Evolutionary conservation across 257 asterid species (phyloP).

Genomic region (Nicotiana tomentosiformis): DNA sequence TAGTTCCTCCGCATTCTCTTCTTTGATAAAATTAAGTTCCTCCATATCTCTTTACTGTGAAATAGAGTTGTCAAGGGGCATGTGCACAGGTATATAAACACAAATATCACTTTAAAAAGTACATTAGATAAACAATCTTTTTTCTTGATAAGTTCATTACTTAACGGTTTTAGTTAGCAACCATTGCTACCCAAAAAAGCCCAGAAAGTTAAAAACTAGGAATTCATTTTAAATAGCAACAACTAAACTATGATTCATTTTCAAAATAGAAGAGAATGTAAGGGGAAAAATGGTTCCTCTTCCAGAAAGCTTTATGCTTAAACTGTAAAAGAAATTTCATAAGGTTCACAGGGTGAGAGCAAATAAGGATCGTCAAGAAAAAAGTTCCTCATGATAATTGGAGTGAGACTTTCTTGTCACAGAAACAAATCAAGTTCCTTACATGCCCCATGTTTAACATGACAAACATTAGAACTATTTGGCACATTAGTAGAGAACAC

Average conservation of each 20-base stretch:
- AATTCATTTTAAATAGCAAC: background rate
- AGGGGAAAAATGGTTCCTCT: background rate
- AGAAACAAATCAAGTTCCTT: background rate
- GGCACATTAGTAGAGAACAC: background rate
- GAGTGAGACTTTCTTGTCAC: background rate
- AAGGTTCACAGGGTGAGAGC: background rate
- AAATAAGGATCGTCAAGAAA: background rate
- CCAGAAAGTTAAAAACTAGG: background rate
- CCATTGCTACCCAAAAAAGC: background rate
- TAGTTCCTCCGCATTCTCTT: slow-evolving; percentile 49
- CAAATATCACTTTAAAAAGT: background rate
- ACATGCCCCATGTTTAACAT: background rate
- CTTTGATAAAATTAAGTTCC: slow-evolving; percentile 5
- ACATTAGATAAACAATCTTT: background rate
- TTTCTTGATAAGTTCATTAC: background rate
- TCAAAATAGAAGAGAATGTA: background rate
- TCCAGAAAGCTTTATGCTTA: background rate
- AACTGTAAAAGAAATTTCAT: background rate
- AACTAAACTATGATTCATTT: background rate
- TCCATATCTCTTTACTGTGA: slow-evolving; percentile 13
- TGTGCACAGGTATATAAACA: background rate
- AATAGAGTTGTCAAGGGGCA: background rate
- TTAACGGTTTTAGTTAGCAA: background rate
- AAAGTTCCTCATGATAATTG: background rate
- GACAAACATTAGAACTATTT: background rate